Percentiles rank a stretch among this genome's conserved stretches.
Evolutionary conservation across 1,284 basidiomycete species (phyloP).

Genomic region (Pyrrhoderma lamaoense): DNA sequence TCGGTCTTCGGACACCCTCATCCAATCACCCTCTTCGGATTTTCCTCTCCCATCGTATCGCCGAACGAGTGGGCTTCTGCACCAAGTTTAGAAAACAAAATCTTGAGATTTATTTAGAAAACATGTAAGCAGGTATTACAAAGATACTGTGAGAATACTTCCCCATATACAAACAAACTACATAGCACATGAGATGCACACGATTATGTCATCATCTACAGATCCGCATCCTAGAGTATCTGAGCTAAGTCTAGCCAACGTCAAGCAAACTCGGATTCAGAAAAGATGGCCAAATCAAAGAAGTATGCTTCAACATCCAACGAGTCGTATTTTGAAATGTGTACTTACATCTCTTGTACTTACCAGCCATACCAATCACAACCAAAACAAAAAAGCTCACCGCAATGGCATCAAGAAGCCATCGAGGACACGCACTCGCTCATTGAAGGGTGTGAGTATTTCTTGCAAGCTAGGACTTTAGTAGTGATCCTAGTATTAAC

Average conservation of each 20-base stretch:
- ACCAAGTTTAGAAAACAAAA: not conserved
- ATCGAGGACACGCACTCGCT: slow-evolving; percentile 69
- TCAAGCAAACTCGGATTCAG: not conserved
- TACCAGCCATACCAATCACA: slow-evolving; percentile 80
- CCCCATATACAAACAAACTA: slow-evolving; percentile 3
- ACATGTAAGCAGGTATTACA: not conserved
- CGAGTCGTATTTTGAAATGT: not conserved
- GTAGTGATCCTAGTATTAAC: too few relatives aligned
- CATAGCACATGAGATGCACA: slow-evolving; percentile 7
- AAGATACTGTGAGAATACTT: not conserved
- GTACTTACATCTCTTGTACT: not conserved
- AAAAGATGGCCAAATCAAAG: slow-evolving; percentile 46
- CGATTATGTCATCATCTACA: too few relatives aligned
- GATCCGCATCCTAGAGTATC: too few relatives aligned
- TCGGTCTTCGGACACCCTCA: not conserved
- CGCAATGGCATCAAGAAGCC: slow-evolving; percentile 93
- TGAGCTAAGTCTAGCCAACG: not conserved
- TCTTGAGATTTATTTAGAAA: not conserved
- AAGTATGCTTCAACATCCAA: slow-evolving; percentile 29
- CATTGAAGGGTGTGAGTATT: slow-evolving; percentile 89
- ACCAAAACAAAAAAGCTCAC: slow-evolving; percentile 94
- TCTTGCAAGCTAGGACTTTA: slow-evolving; percentile 10
- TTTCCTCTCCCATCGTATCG: not conserved
- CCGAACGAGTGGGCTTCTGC: not conserved
- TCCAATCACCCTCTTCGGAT: slow-evolving; percentile 2